Evolutionary conservation across 768 basidiomycete species (phyloP).

Genomic region (Mycena sanguinolenta): DNA sequence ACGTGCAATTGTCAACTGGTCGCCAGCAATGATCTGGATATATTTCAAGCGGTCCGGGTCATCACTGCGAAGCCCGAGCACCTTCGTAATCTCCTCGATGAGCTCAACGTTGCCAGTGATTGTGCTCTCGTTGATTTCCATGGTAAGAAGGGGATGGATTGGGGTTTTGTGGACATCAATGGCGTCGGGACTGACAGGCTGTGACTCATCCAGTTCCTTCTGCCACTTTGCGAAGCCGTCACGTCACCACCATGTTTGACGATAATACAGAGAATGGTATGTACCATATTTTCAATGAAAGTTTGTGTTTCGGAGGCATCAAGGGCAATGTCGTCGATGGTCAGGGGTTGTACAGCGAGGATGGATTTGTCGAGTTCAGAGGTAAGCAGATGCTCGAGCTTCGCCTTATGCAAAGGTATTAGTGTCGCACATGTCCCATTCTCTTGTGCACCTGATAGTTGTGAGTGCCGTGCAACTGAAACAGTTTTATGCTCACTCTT

Average conservation of each 20-base stretch:
- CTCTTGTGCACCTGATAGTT: conserved; percentile 41
- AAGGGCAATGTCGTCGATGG: conserved; percentile 38
- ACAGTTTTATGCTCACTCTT: background rate
- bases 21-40: conserved; percentile 35
- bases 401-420: conserved; percentile 36
- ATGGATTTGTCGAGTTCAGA: conserved; percentile 32
- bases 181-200: conserved; percentile 19
- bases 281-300: conserved; percentile 6
- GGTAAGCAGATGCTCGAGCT: conserved; percentile 36
- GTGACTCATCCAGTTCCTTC: background rate
- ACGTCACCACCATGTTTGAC: conserved; percentile 33
- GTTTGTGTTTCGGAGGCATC: conserved; percentile 22
- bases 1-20: conserved; percentile 38
- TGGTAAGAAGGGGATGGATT: conserved; percentile 27
- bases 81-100: conserved; percentile 30
- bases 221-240: conserved; percentile 12
- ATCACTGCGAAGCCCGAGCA: conserved; percentile 12
- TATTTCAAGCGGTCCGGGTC: conserved; percentile 13
- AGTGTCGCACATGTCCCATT: no score
- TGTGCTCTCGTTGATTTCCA: conserved; percentile 37
- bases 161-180: conserved; percentile 30
- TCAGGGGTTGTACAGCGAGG: conserved; percentile 32
- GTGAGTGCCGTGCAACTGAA: no score
- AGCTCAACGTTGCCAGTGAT: conserved; percentile 37
- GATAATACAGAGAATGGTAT: conserved; percentile 33